Evolutionary conservation across 2,329 filamentous ascomycete genomes (phyloP).

Genomic region (Fusarium miscanthi): DNA sequence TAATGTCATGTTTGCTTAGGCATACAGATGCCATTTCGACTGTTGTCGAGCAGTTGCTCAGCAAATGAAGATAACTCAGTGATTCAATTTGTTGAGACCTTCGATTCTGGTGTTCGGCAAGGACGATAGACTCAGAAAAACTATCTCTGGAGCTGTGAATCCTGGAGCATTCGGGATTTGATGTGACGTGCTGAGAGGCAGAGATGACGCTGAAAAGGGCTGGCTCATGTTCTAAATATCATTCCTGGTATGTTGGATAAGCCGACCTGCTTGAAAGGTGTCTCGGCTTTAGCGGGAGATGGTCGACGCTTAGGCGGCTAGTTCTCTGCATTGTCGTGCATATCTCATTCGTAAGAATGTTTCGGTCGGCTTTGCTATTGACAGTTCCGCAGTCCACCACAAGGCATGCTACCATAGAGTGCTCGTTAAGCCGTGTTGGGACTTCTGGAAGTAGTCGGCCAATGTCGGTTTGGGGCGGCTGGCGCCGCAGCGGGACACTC

Average conservation of each 20-base stretch:
- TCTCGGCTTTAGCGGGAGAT: slow-evolving; percentile 38
- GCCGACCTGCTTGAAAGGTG: slow-evolving; percentile 11
- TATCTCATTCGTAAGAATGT: slow-evolving; percentile 11
- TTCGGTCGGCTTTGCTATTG: slow-evolving; percentile 30
- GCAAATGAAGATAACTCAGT: background rate
- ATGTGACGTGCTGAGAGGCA: slow-evolving; percentile 18
- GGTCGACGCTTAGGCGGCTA: slow-evolving; percentile 7
- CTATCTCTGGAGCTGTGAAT: background rate
- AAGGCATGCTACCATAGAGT: slow-evolving; percentile 8
- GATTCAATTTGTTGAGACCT: background rate
- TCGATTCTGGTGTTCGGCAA: background rate
- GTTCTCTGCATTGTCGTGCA: slow-evolving; percentile 20
- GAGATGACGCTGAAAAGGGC: slow-evolving; percentile 13
- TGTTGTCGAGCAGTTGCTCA: slow-evolving; percentile 7
- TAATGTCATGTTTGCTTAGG: slow-evolving; percentile 68
- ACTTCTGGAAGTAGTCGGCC: slow-evolving; percentile 46
- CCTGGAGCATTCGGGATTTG: slow-evolving; percentile 2
- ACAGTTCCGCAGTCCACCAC: slow-evolving; percentile 36
- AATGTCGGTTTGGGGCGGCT: slow-evolving; percentile 56
- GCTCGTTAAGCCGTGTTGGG: slow-evolving; percentile 33
- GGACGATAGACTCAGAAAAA: background rate
- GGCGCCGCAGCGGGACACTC: slow-evolving; percentile 44
- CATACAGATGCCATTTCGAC: slow-evolving; percentile 59
- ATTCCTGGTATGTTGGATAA: slow-evolving; percentile 25
- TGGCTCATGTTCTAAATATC: slow-evolving; percentile 29